Conservation (phyloP, 495 filamentous ascomycete genomes). For the Penicillium paradoxum region DNA sequence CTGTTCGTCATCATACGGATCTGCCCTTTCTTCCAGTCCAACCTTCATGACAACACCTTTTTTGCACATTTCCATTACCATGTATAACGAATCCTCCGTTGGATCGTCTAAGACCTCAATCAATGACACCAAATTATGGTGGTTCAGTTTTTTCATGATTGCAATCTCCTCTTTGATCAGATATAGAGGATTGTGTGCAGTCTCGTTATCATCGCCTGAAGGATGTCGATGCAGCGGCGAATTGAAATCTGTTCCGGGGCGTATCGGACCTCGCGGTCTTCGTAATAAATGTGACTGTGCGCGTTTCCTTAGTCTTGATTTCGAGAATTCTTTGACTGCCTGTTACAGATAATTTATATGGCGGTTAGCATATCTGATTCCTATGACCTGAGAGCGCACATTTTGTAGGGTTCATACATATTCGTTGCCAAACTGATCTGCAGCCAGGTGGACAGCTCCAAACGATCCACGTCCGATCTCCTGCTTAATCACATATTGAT, state of each 20-base stretch:
- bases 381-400: background rate
- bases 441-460: constrained; percentile 86
- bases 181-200: constrained; percentile 72
- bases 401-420: constrained; percentile 60
- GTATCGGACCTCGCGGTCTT: constrained; percentile 51
- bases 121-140: constrained; percentile 85
- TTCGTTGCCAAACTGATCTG: constrained; percentile 88
- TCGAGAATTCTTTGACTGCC: constrained; percentile 98
- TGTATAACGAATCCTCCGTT: constrained; percentile 90
- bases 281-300: constrained; percentile 89
- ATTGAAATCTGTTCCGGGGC: constrained; percentile 57
- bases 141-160: constrained; percentile 98
- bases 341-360: constrained; percentile 22
- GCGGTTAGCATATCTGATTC: background rate
- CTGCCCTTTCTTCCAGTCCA: constrained; percentile 73
- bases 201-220: constrained; percentile 46
- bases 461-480: constrained; percentile 96
- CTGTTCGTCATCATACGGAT: constrained; percentile 76
- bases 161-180: constrained; percentile 96
- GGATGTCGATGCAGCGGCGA: constrained; percentile 54
- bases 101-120: constrained; percentile 96
- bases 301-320: constrained; percentile 83
- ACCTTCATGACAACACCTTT: constrained; percentile 98
- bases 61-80: constrained; percentile 98
- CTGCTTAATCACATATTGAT: constrained; percentile 90